A percentile compares a stretch with the other conserved stretches of the same genome.
These are phyloP conservation scores for Lyophyllum decastes DNA, from an alignment of 768 basidiomycete species.

Conservation along the genomic window DNA sequence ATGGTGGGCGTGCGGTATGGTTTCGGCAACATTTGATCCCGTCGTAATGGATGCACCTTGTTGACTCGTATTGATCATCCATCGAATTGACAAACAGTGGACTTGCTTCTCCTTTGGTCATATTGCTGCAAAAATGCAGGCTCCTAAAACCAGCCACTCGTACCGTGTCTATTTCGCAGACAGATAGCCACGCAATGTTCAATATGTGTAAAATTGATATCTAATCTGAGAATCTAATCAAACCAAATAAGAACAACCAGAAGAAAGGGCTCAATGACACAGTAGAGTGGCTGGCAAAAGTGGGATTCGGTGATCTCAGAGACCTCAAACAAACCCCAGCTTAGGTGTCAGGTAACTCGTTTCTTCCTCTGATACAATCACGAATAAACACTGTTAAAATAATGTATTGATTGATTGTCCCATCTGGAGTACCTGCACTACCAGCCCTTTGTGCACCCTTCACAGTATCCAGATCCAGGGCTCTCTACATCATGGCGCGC, in stretches of 20 bases:
- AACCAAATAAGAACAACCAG: neutral
- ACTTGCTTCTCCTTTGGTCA: no score
- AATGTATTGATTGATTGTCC: no score
- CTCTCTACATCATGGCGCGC: no score
- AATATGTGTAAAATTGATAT: neutral
- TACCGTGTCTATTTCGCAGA: neutral
- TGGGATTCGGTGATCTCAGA: neutral
- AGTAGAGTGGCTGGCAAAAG: neutral
- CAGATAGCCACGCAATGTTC: neutral
- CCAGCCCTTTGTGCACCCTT: no score
- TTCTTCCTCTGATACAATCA: no score
- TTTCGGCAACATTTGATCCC: neutral
- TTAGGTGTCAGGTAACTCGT: neutral
- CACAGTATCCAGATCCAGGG: no score
- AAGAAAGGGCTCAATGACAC: neutral
- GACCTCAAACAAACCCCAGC: neutral
- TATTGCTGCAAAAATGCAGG: no score
- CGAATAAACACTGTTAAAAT: no score
- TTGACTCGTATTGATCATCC: neutral
- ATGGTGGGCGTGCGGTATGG: constrained; percentile 1
- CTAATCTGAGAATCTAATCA: neutral
- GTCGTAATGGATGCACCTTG: neutral
- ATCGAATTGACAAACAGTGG: neutral
- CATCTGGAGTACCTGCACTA: no score
- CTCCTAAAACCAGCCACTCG: neutral